Base-by-base conservation (phyloP, 2,329 filamentous ascomycete species). In the Chaetothyriales sp. region DNA sequence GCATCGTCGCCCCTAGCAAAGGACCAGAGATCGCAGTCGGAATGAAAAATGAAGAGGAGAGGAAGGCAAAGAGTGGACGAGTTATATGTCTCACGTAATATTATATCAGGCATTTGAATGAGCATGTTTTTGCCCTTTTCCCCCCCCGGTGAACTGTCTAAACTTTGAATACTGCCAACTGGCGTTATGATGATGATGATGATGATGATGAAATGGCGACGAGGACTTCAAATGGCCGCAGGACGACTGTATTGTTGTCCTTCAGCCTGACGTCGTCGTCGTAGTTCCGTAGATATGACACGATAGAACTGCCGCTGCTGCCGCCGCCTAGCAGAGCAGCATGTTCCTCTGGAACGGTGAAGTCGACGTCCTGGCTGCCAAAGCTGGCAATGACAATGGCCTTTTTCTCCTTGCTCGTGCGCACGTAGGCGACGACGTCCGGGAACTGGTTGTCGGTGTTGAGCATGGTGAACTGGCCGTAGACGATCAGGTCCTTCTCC, bases 401-500 rank as follows among this genome's bases (percentile, higher is more conserved):
- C 42, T 47, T 50, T 12, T 46, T 47, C 39, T 44, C 45, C 25
- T 54, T 50, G 39, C 53, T 52, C 5, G 44, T 50, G 39, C 57
- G 49, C 25, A 57, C 22, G 28, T 57, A 59, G 5, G 54, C 54
- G 15, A 55, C 36, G 18, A 55, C 49, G 18, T 39, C 39, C 5
- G 19, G 18, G 18, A 44, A 49, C 19, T 50, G 28, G 28, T 53
- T 49, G 12, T 53, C 43, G 18, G 49, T 12, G 20, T 58, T 53
- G 26, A 59, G 46, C 55, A 59, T 58, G 36, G 57, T 46, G 44
- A 60, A 59, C 18, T 48, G 48, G 20, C 58, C 58, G 42, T 59
- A 59, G 32, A 59, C 73, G 51, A 86, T 77, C 7, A 80, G 62
- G 44, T 79, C 73, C 15, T 70, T 70, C 59, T 79, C 69, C 55